Base-by-base conservation (phyloP, 2,329 filamentous ascomycete genomes). In the Aschersonia sp. region DNA sequence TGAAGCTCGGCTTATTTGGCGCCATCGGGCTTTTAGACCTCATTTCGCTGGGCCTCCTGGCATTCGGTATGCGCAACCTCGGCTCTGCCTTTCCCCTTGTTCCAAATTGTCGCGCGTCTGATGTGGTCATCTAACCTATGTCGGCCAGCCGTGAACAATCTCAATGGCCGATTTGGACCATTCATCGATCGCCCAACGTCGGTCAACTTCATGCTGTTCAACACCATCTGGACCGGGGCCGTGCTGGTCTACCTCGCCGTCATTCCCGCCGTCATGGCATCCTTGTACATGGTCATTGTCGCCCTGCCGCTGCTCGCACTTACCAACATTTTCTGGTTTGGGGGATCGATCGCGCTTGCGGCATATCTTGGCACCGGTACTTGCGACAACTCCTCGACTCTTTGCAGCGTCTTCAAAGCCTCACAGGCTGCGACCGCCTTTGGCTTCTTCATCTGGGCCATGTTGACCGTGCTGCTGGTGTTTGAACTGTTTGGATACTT, bases 321-420 rank as follows among this genome's bases (percentile, higher is more conserved):
- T 30, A 92, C 86, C 7, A 82, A 84, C 67, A 72, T 94, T 49
- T 94, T 94, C 70, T 95, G 89, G 89, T 92, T 96, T 59, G 82
- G 84, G 1, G 88, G 87, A 5, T 84, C 88, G 57, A 81, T 94
- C 54, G 86, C 87, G 0, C 65, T 89, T 9, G 87, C 84, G 0
- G 82, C 80, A 28, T 71, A 72, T 48, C 65, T 88, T 49, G 75
- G 76, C 47, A 71, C 75, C 12, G 67, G 77, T 0, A 64, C 60
- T 6, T 67, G 74, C 49, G 81, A 38, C 35, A 38, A 38, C 78
- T 58, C 70, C 67, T 42, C 67, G 65, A 45, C 67, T 63, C 20
- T 70, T 12, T 89, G 85, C 50, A n/a, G 40, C 40, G 41, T 43
- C 9, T 43, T 49, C 62, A 69, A 71, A 43, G 68, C 75, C 9